Conservation (phyloP, 345 rosid species). For the Carallia brachiata region DNA sequence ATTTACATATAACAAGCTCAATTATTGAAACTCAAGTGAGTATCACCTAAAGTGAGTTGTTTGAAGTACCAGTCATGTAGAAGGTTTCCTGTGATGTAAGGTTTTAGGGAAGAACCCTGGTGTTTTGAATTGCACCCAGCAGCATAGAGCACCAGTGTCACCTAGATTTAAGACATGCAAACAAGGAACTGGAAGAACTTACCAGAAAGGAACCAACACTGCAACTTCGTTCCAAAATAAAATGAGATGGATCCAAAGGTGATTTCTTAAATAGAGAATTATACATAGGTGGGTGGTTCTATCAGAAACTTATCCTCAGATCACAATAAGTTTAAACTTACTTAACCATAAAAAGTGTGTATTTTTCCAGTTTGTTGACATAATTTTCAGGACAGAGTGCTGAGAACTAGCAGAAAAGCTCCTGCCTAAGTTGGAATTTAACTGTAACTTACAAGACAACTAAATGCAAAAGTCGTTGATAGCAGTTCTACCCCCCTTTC, state of each 20-base stretch:
- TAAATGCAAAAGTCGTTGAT: conserved; percentile 65
- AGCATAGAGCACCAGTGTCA: conserved; percentile 52
- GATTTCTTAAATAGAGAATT: too few species aligned
- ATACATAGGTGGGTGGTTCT: not conserved
- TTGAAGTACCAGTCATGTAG: conserved; percentile 66
- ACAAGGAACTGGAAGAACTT: conserved; percentile 6
- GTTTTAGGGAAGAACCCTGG: conserved; percentile 71
- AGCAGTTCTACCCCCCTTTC: conserved; percentile 85
- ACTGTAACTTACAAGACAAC: conserved; percentile 60
- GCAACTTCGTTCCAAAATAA: not conserved
- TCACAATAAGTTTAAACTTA: not conserved
- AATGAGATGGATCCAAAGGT: too few species aligned
- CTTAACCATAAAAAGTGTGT: not conserved
- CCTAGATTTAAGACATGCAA: conserved; percentile 37
- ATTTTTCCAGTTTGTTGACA: too few species aligned
- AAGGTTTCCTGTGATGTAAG: conserved; percentile 68
- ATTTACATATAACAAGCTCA: not conserved
- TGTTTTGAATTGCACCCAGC: conserved; percentile 53
- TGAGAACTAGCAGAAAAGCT: not conserved
- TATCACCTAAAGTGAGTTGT: not conserved
- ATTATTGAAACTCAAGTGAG: not conserved
- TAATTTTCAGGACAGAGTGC: not conserved
- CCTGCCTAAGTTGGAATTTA: not conserved
- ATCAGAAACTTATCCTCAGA: not conserved
- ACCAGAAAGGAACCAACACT: not conserved